Evolutionary conservation across 352 stramenopile genomes (phyloP).

Genomic region (Phytophthora aleatoria): DNA sequence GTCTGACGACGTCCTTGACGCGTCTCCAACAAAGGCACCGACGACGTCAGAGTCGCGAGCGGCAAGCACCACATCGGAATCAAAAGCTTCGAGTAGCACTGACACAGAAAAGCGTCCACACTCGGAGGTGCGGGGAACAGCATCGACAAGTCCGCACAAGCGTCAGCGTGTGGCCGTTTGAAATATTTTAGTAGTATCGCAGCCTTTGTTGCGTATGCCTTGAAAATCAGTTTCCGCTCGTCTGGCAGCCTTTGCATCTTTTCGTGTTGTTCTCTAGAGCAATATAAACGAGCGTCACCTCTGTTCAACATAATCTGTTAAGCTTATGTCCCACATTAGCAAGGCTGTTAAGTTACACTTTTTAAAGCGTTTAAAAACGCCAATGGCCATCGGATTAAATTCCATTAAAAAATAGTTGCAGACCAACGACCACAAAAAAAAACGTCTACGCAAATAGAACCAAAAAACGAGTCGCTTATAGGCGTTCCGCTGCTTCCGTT

Average conservation of each 20-base stretch:
- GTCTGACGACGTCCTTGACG: slow-evolving; percentile 23
- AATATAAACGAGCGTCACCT: slow-evolving; percentile 20
- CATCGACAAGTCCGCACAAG: slow-evolving; percentile 48
- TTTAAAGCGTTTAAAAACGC: too few species aligned
- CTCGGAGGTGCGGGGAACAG: slow-evolving; percentile 23
- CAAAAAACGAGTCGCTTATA: slow-evolving; percentile 5
- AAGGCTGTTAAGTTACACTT: too few species aligned
- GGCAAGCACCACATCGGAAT: slow-evolving; percentile 32
- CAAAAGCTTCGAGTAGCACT: slow-evolving; percentile 19
- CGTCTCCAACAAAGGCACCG: slow-evolving; percentile 27
- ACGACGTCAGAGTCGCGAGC: slow-evolving; percentile 16
- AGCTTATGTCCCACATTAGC: too few species aligned
- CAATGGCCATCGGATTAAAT: too few species aligned
- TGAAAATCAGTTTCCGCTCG: background rate
- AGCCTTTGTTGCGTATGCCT: slow-evolving; percentile 35
- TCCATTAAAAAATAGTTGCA: too few species aligned
- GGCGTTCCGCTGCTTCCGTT: slow-evolving; percentile 29
- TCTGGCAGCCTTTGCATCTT: too few species aligned
- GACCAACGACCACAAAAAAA: too few species aligned
- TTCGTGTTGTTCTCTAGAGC: slow-evolving; percentile 26
- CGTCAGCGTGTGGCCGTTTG: slow-evolving; percentile 47
- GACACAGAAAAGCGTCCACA: slow-evolving; percentile 40
- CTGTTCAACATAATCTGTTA: too few species aligned
- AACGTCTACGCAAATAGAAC: background rate
- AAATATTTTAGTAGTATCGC: slow-evolving; percentile 36